Evolutionary conservation across 768 basidiomycete genomes (phyloP), one percentile per base, ranked within the genome.

Genomic region (Tephrocybe sp.): DNA sequence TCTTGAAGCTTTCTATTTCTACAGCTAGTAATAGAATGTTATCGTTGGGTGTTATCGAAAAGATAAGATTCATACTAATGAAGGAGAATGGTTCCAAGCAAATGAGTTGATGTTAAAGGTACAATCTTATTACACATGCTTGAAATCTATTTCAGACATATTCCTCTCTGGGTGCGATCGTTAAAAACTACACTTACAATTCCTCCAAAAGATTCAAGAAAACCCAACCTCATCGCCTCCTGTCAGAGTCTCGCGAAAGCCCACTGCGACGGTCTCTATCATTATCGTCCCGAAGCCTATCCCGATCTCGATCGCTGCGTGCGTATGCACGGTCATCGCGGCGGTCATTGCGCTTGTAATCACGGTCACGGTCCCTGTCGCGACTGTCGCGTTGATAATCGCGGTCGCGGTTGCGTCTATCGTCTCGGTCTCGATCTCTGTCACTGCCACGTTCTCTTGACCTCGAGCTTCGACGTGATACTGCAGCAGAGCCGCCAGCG

Each of bases 401-500:
- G 16, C 49, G 53, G 45, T 49, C 53, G 36, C 56, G 53, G 26
- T 46, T 46, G 19, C 60, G 62, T 32, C 68, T 59, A 50, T 67
- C 60, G 33, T 68, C 68, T n/a, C n/a, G n/a, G n/a, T n/a, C n/a
- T n/a, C n/a, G n/a, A n/a, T n/a, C n/a, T 5, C 57, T 53, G 45
- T 68, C 68, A 4, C 67, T 57, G 41, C 67, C 62, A 14, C 69
- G 67, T 42, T 74, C 74, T 44, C 81, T 80, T 2, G 84, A 82
- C 52, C 76, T 67, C 3, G 83, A 86, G 34, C 55, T 62, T 39
- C 77, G 70, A 54, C 80, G 68, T 3, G 84, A 85, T 17, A 65
- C 65, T 13, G 68, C 62, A 2, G 67, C 62, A n/a, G 75, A 75
- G 1, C 67, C 63, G 11, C 69, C 26, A 26, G 26, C 67, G 35